Evolutionary conservation across 108 stramenopile genomes (phyloP), one percentile per base, ranked within the genome.

Genomic region (Discostella pseudostelligera): DNA sequence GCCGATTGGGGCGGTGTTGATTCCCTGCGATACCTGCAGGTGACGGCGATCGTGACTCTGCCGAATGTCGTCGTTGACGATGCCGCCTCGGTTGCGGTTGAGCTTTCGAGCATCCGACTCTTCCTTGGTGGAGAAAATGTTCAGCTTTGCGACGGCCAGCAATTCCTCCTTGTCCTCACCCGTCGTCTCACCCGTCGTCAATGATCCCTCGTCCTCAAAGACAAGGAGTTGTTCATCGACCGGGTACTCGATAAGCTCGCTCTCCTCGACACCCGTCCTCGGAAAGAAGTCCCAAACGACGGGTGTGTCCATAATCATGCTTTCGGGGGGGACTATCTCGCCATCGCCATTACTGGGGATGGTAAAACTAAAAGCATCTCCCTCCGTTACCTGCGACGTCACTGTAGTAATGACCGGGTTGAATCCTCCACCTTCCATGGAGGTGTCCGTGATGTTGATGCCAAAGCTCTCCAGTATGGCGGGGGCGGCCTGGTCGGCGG

Each of bases 1-100:
- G 0, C 71, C 71, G 42, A 72, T 72, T 26, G 54, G 25, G 16
- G 10, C 14, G 0, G 71, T 65, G 14, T 65, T 24, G 16, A 48
- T 56, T 1, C 32, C 55, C 32, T 51, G 50, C 4, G 50, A 26
- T 13, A 12, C 50, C 50, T 51, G 50, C 13, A 51, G 24, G 13
- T 2, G 8, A 9, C 50, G 32, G 5, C 32, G 32, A 32, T 32
- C 5, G 32, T 3, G 50, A 28, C 24, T 25, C 14, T 14, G 12
- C 8, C n/a, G n/a, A n/a, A n/a, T n/a, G n/a, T n/a, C n/a, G 14
- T 29, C 26, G 25, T 51, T 22, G 50, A 17, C 10, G 50, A 26
- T 24, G 26, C 10, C 25, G 14, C 9, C 12, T 20, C 14, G 50
- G 12, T 8, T 11, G 13, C 50, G 50, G 24, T 1, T 1, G 20